Evolutionary conservation across 106 monocot species (phyloP), one percentile per base, ranked within the genome.

Genomic region (Dendrobium catenatum): DNA sequence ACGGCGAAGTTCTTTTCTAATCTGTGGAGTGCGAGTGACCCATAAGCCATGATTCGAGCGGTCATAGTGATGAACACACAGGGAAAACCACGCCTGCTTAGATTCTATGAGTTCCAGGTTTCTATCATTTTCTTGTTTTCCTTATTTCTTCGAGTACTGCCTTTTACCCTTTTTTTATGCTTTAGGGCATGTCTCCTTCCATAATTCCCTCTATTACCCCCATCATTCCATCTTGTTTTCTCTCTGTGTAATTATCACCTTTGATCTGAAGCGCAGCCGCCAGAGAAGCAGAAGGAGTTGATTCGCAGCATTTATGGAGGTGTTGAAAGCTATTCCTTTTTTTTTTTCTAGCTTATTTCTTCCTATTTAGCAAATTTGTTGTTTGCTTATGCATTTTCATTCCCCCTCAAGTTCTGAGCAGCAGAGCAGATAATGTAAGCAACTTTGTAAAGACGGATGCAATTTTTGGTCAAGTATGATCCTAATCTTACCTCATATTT

Each of bases 51-150:
- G 96, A 96, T 96, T 68, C 84, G 84, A 10, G 94, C 94, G 26
- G 96, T 96, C 78, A 90, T 94, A 29, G 83, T 94, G 80, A 88
- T 96, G 76, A 96, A 81, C 90, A 96, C 96, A 0, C 89, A 97
- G 85, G 94, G 94, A 68, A 88, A 94, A 77, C 88, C 89, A 67
- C 94, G 92, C 74, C 89, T 96, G 54, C 72, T 92, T 90, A 94
- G 89, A 76, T 96, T 94, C 86, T 96, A 96, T 75, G 85, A 90
- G 24, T 96, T 85, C 70, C 90, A 94, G 92, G 94, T 94, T 20
- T 22, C 33, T 26, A 13, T 40, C 44, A 5, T 48, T 29, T n/a
- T 75, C 56, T 47, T 58, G 51, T 51, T 51, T 51, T 15, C 51
- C 0, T 46, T 46, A 9, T 13, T 49, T 72, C 26, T 9, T n/a